phyloP scores from a whole-genome alignment of 2,329 filamentous ascomycete genomes.

The Venturia oleaginea region DNA sequence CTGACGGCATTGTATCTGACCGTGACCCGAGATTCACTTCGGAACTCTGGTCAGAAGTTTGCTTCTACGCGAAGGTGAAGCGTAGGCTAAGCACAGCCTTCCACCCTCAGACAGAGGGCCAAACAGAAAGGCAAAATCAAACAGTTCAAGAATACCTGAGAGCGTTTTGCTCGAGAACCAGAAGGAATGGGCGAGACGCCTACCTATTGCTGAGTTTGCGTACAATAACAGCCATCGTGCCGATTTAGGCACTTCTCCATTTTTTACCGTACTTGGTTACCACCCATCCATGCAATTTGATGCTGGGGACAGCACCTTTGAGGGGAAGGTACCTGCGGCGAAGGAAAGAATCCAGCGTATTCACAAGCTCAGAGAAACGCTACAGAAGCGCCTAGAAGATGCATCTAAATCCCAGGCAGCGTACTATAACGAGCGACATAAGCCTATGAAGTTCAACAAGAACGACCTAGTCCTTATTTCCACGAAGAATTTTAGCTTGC shows the following conservation, averaged over 20 bases:
- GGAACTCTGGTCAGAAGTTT: slow-evolving; percentile 14
- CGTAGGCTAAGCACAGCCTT: slow-evolving; percentile 12
- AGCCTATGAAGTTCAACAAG: too few relatives aligned
- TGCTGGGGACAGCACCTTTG: not conserved
- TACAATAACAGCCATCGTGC: too few relatives aligned
- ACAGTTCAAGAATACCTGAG: slow-evolving; percentile 15
- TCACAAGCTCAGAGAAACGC: not conserved
- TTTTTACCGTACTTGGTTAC: not conserved
- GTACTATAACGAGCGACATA: too few relatives aligned
- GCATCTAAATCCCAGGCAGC: too few relatives aligned
- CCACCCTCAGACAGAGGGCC: slow-evolving; percentile 16
- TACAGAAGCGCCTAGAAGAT: not conserved
- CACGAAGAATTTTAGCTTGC: too few relatives aligned
- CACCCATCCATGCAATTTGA: not conserved
- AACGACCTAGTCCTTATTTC: too few relatives aligned
- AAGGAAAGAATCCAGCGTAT: slow-evolving; percentile 5
- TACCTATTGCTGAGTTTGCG: too few relatives aligned
- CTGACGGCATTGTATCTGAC: slow-evolving; percentile 15
- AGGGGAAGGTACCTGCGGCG: not conserved
- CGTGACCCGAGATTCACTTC: slow-evolving; percentile 13
- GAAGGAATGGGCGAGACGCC: not conserved
- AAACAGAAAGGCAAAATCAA: slow-evolving; percentile 16
- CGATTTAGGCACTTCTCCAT: not conserved
- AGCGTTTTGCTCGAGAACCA: slow-evolving; percentile 11
- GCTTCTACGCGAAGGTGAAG: slow-evolving; percentile 13